Conservation (phyloP, 2,329 filamentous ascomycete genomes). For the Geosmithia morbida region DNA sequence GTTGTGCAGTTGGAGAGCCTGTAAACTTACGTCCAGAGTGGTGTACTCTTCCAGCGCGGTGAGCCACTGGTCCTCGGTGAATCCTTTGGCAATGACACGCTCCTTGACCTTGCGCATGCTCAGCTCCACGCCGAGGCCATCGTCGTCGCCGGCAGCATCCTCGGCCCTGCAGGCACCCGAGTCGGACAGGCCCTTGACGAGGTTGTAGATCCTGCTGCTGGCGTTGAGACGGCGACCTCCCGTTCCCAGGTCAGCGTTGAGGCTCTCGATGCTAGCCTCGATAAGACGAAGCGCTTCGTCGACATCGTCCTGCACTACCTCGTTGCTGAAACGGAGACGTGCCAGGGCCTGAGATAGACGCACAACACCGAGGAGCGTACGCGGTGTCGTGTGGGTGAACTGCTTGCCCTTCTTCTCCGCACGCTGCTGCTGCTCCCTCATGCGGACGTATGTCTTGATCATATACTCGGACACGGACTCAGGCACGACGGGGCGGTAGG, state of each 20-base stretch:
- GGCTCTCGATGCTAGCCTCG: conserved; percentile 83
- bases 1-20: not conserved
- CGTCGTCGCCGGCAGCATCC: conserved; percentile 36
- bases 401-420: conserved; percentile 85
- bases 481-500: conserved; percentile 76
- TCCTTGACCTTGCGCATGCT: conserved; percentile 82
- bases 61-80: conserved; percentile 86
- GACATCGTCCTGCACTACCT: conserved; percentile 82
- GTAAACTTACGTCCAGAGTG: conserved; percentile 64
- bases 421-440: conserved; percentile 82
- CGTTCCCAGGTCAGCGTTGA: conserved; percentile 55
- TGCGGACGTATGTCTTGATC: conserved; percentile 88
- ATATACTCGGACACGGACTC: conserved; percentile 87
- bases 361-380: conserved; percentile 83
- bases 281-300: conserved; percentile 86
- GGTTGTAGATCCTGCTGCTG: conserved; percentile 84
- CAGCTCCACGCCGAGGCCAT: conserved; percentile 48
- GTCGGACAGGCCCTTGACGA: conserved; percentile 79
- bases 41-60: conserved; percentile 82
- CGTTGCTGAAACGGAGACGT: conserved; percentile 73
- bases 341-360: conserved; percentile 90
- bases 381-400: conserved; percentile 85
- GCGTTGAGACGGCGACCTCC: conserved; percentile 59
- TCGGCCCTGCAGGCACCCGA: conserved; percentile 74
- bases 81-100: conserved; percentile 87